These are phyloP conservation scores for Castanea crenata DNA, from an alignment of 306 rosid species.

Conservation along the genomic window DNA sequence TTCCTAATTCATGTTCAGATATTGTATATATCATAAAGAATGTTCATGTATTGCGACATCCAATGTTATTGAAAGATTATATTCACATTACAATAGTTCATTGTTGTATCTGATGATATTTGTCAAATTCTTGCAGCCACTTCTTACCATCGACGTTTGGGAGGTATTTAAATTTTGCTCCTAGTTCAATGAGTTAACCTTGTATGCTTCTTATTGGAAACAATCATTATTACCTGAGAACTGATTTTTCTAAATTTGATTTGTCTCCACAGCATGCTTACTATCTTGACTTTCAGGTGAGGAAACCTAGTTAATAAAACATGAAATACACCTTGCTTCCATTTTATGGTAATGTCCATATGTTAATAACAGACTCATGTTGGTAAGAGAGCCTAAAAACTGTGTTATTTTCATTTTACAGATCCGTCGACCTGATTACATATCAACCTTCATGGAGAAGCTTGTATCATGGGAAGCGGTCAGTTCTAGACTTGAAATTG, in stretches of 20 bases:
- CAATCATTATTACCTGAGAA: slow-evolving; percentile 7
- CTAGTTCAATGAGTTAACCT: background rate
- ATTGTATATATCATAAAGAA: too few species aligned
- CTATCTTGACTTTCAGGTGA: slow-evolving; percentile 89
- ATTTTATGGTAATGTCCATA: background rate
- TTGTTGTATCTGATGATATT: slow-evolving; percentile 16
- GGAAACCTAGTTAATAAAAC: slow-evolving; percentile 17
- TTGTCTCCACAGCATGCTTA: slow-evolving; percentile 78
- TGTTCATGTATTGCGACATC: background rate
- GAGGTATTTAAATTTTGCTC: slow-evolving; percentile 54
- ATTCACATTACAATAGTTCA: background rate
- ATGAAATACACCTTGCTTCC: background rate
- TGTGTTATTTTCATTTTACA: slow-evolving; percentile 29
- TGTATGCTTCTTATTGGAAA: background rate
- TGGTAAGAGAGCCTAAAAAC: background rate
- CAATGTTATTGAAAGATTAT: background rate
- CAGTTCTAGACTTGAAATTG: slow-evolving; percentile 61
- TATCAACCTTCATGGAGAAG: slow-evolving; percentile 65
- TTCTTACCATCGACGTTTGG: slow-evolving; percentile 91
- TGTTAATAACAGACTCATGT: background rate
- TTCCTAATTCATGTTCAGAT: background rate
- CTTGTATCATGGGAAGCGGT: slow-evolving; percentile 90
- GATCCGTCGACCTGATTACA: slow-evolving; percentile 66
- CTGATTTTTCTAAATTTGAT: slow-evolving; percentile 29
- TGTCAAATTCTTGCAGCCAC: slow-evolving; percentile 65